Conservation (phyloP, 805 yeast genomes). For the Sungouiella blattae region DNA sequence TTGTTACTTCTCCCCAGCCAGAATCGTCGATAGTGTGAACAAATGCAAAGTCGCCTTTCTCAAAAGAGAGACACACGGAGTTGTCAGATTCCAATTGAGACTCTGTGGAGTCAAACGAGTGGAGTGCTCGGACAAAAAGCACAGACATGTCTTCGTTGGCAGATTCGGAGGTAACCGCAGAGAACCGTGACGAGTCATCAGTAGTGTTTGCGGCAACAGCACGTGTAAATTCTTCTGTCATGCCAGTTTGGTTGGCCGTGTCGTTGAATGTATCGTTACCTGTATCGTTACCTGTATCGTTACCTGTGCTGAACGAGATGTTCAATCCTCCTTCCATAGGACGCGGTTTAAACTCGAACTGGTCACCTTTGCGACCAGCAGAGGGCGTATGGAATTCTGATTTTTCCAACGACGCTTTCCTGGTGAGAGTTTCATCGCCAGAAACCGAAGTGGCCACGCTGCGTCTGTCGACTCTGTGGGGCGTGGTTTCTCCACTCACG, state of each 20-base stretch:
- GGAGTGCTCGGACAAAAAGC: slow-evolving; percentile 55
- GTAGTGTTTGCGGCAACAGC: background rate
- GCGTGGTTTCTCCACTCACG: background rate
- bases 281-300: background rate
- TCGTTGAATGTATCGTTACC: background rate
- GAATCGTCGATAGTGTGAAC: slow-evolving; percentile 76
- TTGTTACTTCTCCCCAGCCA: slow-evolving; percentile 86
- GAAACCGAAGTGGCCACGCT: background rate
- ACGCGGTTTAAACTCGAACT: too few relatives aligned
- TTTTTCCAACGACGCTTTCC: background rate
- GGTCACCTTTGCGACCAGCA: background rate
- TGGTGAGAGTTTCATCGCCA: background rate
- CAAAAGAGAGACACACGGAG: slow-evolving; percentile 70
- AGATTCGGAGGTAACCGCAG: background rate
- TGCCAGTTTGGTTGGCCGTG: background rate
- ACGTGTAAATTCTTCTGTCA: too few relatives aligned
- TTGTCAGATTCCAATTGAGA: slow-evolving; percentile 64
- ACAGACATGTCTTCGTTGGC: slow-evolving; percentile 45
- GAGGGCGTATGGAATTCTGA: background rate
- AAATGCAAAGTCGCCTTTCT: slow-evolving; percentile 67
- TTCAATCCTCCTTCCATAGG: slow-evolving; percentile 17
- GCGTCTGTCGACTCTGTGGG: too few relatives aligned
- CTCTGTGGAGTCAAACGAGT: slow-evolving; percentile 55
- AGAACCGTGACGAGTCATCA: background rate
- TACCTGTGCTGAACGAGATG: slow-evolving; percentile 15